Base-by-base conservation (phyloP, 345 rosid species). In the Punica granatum region DNA sequence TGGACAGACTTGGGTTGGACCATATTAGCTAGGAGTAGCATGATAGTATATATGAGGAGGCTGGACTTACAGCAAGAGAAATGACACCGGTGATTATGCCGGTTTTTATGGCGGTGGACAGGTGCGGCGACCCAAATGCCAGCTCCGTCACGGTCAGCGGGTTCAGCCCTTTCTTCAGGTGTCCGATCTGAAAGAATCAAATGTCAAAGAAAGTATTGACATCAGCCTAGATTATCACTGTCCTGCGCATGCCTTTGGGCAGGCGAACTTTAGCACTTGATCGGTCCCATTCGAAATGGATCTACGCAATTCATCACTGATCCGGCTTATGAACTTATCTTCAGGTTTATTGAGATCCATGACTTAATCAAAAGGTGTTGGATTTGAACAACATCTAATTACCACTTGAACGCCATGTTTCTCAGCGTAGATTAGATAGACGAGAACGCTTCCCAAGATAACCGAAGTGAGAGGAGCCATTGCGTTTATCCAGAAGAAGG, bases 381-480 rank as follows among this genome's bases (percentile, higher is more conserved):
- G n/a, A 28, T 32, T 31, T 25, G 26, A 43, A 13, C 5, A 26
- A 41, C 32, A 18, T 6, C 25, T 14, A 49, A 79, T 77, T 62
- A 89, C 99, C 96, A 94, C 99, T 84, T 83, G 89, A 58, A 94
- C 90, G 33, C 98, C 99, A 73, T 92, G 97, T 76, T 75, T 92
- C 77, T 94, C 99, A 32, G 98, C 99, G 60, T 88, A 90, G 25
- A 92, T 83, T 72, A 92, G 69, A 72, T 86, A 90, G 58, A 85
- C 98, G 65, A 94, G 87, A 25, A 92, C 56, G 74, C 98, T 94
- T 65, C 97, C 99, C 70, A 94, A 69, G 56, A 94, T 71, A 28
- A 94, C 89, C 3, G 98, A 84, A 7, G 94, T 86, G 70, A 94
- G 79, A 46, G 99, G 99, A 56, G 97, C 93, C 92, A 92, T 74